Percentiles rank a stretch among this genome's conserved stretches.
These are phyloP conservation scores for Arthrinium phaeospermum DNA, from an alignment of 2,329 filamentous ascomycete species.

Conservation along the genomic window DNA sequence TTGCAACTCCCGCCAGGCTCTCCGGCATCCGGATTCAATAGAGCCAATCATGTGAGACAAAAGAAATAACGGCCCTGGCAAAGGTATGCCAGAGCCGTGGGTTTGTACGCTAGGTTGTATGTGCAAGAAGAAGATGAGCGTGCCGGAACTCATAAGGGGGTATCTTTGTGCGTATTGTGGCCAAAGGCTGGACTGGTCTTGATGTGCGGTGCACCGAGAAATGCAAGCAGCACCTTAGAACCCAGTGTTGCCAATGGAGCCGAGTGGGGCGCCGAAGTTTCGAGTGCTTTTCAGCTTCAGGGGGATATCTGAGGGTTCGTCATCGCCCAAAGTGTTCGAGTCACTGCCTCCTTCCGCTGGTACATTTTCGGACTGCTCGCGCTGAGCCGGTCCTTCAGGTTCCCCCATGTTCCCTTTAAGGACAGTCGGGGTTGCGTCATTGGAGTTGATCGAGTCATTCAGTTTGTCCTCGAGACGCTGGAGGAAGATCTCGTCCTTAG, in stretches of 20 bases:
- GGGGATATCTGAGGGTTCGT: slow-evolving; percentile 21
- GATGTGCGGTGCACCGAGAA: not conserved
- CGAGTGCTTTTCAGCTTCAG: slow-evolving; percentile 23
- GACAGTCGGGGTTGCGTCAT: slow-evolving; percentile 53
- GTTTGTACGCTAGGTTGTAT: not conserved
- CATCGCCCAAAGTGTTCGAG: slow-evolving; percentile 1
- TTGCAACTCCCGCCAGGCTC: slow-evolving; percentile 9
- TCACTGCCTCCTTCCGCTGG: slow-evolving; percentile 1
- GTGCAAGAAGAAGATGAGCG: not conserved
- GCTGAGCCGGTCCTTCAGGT: not conserved
- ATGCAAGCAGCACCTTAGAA: not conserved
- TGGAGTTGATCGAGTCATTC: slow-evolving; percentile 52
- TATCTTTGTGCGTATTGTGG: not conserved
- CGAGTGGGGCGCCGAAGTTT: slow-evolving; percentile 25
- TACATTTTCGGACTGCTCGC: not conserved
- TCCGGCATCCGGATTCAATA: slow-evolving; percentile 1
- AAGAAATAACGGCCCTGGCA: slow-evolving; percentile 3
- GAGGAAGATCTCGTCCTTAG: slow-evolving; percentile 61
- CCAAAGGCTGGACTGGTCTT: not conserved
- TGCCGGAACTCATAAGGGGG: not conserved
- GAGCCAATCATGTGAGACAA: slow-evolving; percentile 14
- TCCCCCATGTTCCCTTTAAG: slow-evolving; percentile 26
- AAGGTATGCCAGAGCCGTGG: not conserved
- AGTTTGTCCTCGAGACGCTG: slow-evolving; percentile 57
- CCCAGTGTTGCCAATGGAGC: slow-evolving; percentile 5